These are phyloP conservation scores for Gremmenia infestans DNA, from an alignment of 2,329 filamentous ascomycete species.

Conservation along the genomic window DNA sequence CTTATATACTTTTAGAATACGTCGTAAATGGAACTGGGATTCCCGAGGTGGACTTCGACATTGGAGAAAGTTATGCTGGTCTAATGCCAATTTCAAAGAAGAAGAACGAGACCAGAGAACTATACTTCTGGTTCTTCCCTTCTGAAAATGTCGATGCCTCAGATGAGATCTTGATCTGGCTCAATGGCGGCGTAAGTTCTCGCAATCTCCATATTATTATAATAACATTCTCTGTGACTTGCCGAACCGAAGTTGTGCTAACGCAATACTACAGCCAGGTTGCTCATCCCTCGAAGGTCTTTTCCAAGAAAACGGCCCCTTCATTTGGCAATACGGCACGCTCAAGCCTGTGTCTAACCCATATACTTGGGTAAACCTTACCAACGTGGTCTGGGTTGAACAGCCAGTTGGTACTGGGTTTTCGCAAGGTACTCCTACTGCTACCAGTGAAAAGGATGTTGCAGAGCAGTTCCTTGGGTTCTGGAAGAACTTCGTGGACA, in stretches of 20 bases:
- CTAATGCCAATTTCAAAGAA: conserved; percentile 51
- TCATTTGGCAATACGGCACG: conserved; percentile 67
- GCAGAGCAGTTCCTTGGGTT: conserved; percentile 71
- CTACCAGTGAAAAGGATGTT: conserved; percentile 61
- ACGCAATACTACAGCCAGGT: conserved; percentile 39
- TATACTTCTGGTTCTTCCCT: conserved; percentile 67
- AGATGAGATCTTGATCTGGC: conserved; percentile 59
- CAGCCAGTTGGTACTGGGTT: conserved; percentile 30
- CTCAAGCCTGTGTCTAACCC: conserved; percentile 35
- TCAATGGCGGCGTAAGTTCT: conserved; percentile 36
- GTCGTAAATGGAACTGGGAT: conserved; percentile 59
- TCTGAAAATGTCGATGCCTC: conserved; percentile 44
- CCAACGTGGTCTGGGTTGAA: conserved; percentile 30
- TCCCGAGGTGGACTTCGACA: conserved; percentile 65
- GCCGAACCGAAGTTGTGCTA: not conserved
- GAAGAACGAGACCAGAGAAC: conserved; percentile 43
- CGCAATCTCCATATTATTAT: not conserved
- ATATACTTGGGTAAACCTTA: conserved; percentile 28
- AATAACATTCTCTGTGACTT: not conserved
- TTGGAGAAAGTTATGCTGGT: conserved; percentile 62
- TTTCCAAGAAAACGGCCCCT: conserved; percentile 72
- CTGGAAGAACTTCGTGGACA: conserved; percentile 71
- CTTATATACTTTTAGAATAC: conserved; percentile 42
- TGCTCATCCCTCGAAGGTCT: conserved; percentile 62
- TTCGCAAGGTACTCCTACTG: conserved; percentile 44